Evolutionary conservation across 2,329 filamentous ascomycete genomes (phyloP).

Genomic region (Emmonsiellopsis sp.): DNA sequence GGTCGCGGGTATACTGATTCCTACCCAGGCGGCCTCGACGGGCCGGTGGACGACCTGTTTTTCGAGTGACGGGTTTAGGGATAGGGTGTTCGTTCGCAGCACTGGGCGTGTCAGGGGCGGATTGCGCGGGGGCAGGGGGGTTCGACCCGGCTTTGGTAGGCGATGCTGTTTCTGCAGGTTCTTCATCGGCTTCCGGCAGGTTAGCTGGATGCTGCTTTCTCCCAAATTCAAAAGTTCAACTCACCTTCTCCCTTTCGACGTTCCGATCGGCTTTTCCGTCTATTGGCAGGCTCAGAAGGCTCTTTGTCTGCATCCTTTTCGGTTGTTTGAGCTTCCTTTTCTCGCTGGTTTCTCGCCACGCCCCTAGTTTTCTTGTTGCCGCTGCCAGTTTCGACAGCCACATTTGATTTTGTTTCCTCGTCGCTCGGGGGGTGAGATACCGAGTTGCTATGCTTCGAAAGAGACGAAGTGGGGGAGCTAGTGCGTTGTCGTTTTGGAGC

Average conservation of each 20-base stretch:
- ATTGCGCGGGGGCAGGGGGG: slow-evolving; percentile 30
- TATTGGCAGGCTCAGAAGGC: slow-evolving; percentile 63
- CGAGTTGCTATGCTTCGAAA: slow-evolving; percentile 39
- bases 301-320: slow-evolving; percentile 65
- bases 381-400: slow-evolving; percentile 20
- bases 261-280: slow-evolving; percentile 73
- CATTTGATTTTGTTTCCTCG: slow-evolving; percentile 48
- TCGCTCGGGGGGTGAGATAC: slow-evolving; percentile 47
- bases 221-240: slow-evolving; percentile 6
- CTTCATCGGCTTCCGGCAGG: slow-evolving; percentile 49
- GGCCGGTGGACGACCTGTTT: slow-evolving; percentile 53
- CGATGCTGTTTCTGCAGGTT: slow-evolving; percentile 57
- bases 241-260: slow-evolving; percentile 72
- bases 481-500: slow-evolving; percentile 76
- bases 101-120: slow-evolving; percentile 34
- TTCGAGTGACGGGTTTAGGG: slow-evolving; percentile 43
- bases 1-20: slow-evolving; percentile 75
- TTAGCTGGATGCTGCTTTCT: background rate
- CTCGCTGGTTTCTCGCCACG: slow-evolving; percentile 43
- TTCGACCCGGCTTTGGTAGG: slow-evolving; percentile 33
- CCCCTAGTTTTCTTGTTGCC: slow-evolving; percentile 51
- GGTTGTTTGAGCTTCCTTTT: slow-evolving; percentile 38
- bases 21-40: slow-evolving; percentile 59
- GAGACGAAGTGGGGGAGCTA: slow-evolving; percentile 60
- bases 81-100: slow-evolving; percentile 26